Percentiles rank a stretch among this genome's conserved stretches.
phyloP scores from a whole-genome alignment of 2,329 filamentous ascomycete species.

The Colletotrichum musae region DNA sequence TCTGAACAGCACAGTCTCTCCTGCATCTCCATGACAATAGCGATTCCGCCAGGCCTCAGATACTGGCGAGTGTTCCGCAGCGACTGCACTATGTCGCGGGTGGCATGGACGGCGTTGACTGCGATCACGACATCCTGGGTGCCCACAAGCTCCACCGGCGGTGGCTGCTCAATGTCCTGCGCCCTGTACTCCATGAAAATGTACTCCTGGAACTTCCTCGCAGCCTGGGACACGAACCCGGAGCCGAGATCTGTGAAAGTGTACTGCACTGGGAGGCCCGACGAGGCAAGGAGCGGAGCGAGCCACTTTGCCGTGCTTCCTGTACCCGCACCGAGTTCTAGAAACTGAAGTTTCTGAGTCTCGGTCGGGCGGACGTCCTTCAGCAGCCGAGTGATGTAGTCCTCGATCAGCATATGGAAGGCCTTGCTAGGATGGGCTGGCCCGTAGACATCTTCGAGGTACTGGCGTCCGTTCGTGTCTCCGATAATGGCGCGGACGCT shows the following conservation, averaged over 20 bases:
- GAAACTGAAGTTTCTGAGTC: constrained; percentile 2
- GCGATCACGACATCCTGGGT: constrained; percentile 51
- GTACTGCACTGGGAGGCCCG: constrained; percentile 51
- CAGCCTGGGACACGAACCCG: constrained; percentile 48
- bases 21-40: constrained; percentile 54
- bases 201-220: constrained; percentile 42
- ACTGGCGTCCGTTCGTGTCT: constrained; percentile 21
- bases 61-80: constrained; percentile 44
- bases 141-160: constrained; percentile 43
- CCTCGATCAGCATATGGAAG: constrained; percentile 30
- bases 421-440: constrained; percentile 29
- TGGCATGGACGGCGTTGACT: constrained; percentile 54
- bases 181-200: constrained; percentile 26
- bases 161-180: constrained; percentile 24
- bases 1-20: constrained; percentile 49
- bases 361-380: not conserved
- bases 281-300: constrained; percentile 45
- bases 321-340: constrained; percentile 26
- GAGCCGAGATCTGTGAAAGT: constrained; percentile 57
- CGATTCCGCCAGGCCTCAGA: constrained; percentile 51
- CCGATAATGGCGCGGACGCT: constrained; percentile 28
- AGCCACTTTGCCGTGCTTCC: constrained; percentile 28
- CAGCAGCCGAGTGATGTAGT: constrained; percentile 14
- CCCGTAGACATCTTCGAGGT: constrained; percentile 31
- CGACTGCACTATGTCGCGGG: constrained; percentile 43